Base-by-base conservation (phyloP, 2,329 filamentous ascomycete genomes). In the Clarireedia homoeocarpa region DNA sequence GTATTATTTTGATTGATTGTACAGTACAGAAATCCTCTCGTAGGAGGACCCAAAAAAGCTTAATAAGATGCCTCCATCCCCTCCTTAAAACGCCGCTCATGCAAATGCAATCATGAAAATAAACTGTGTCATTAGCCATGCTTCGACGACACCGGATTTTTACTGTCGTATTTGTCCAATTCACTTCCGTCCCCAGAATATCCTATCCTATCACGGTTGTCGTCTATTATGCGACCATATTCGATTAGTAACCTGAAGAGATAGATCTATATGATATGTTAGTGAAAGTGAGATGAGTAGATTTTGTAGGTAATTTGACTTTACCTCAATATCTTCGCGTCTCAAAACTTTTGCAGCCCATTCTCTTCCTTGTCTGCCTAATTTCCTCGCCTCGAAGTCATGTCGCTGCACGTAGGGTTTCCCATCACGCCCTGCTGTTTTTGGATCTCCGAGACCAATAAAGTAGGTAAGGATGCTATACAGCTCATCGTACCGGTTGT, bases 391-490 rank as follows among this genome's bases (percentile, higher is more conserved):
- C 66, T 83, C 78, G n/a, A 72, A 69, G 61, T 82, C 80, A 58
- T 72, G 70, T 23, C 65, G 57, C 15, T 67, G 69, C 2, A 72
- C 63, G 56, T 71, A 69, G 2, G 62, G 56, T 59, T 79, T 77
- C 12, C 73, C 65, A 52, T 74, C 77, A 0, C 71, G 71, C 55
- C 75, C 75, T 58, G 77, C 74, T 66, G 81, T 73, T 1, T 80
- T 66, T 2, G 79, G 70, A 23, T 65, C 65, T 15, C 66, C 75
- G 62, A 84, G 83, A 1, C 85, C 85, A 4, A 88, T 66, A 64
- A 91, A 90, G 66, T 89, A 91, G 56, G 86, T 82, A 76, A 90
- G 77, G 55, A 89, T 83, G 45, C 81, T 83, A 59, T 84, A 91
- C 64, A 87, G 78, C 62, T 91, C 89, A 38, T 80, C 73, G 64